Evolutionary conservation across 176 grass and related monocot genomes (phyloP), one percentile per base, ranked within the genome.

Genomic region (Hsuehochloa calcarea): DNA sequence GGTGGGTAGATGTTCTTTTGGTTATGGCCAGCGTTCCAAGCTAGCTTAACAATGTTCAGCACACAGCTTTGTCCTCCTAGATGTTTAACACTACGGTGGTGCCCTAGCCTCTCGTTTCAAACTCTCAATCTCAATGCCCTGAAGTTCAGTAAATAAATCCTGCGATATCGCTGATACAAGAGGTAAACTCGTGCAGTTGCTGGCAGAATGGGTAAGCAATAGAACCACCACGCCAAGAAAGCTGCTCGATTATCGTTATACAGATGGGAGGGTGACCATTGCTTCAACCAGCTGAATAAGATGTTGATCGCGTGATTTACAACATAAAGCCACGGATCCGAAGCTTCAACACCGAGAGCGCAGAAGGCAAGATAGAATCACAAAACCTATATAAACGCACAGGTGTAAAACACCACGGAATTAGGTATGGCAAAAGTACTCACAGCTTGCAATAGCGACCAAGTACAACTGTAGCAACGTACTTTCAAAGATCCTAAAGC

Each of bases 401-500:
- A 62, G 64, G 16, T 10, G 22, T n/a, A 29, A 60, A 72, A 56
- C 4, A 2, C 1, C 74, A 9, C 2, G 9, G 45, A 37, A 45
- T n/a, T 35, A 23, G n/a, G 22, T 2, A 14, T 4, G n/a, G 52
- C 16, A 35, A 15, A 31, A 46, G 13, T 5, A 13, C 17, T 13
- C 14, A 74, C 3, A 23, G 27, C 60, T 69, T 29, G n/a, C 40
- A 43, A 43, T 2, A 0, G 63, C 37, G 11, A 70, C 20, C 1
- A 69, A 76, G 71, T 82, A 76, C 38, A 82, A 49, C 63, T 38
- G 45, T 17, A 41, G 60, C 19, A 25, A n/a, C n/a, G 55, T 20
- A 13, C 16, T 69, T 84, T 8, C 4, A 39, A 17, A 41, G 34
- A 68, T 68, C 41, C 74, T 84, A 80, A 67, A 88, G 20, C 50